Conservation (phyloP, 2,329 filamentous ascomycete genomes). For the Penicillium sp. region DNA sequence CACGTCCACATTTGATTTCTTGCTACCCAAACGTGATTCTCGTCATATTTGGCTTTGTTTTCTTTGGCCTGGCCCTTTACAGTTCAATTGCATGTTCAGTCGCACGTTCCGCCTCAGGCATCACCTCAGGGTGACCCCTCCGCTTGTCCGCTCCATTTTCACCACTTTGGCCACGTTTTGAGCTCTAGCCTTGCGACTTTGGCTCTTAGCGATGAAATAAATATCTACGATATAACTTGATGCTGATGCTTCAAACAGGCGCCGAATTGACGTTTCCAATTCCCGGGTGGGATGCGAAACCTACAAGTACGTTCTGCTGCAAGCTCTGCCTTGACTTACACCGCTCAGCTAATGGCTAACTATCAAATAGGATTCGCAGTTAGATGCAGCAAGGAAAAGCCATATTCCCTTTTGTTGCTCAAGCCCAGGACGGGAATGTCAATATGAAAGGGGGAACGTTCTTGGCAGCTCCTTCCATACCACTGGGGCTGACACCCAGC, state of each 20-base stretch:
- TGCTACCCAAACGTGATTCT: too few relatives aligned
- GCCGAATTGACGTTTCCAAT: constrained; percentile 10
- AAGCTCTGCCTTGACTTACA: constrained; percentile 1
- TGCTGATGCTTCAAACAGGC: neutral
- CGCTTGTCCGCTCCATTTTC: neutral
- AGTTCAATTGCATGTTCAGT: too few relatives aligned
- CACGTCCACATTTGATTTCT: too few relatives aligned
- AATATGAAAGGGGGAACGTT: constrained; percentile 8
- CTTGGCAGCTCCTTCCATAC: neutral
- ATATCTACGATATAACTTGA: neutral
- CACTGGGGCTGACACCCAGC: neutral
- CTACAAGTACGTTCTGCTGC: constrained; percentile 11
- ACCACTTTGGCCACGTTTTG: neutral
- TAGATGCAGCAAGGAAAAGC: constrained; percentile 27
- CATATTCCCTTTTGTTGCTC: constrained; percentile 16
- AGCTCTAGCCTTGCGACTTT: neutral
- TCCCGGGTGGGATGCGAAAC: constrained; percentile 16
- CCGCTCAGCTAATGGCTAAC: too few relatives aligned
- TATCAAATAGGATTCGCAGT: constrained; percentile 11
- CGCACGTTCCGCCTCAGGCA: neutral
- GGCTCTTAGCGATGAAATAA: neutral
- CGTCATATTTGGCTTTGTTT: too few relatives aligned
- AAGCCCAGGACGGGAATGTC: constrained; percentile 18
- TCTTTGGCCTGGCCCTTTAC: neutral
- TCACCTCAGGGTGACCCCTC: neutral